Evolutionary conservation across 805 yeast genomes (phyloP).

Genomic region (Metschnikowia gelsemii): DNA sequence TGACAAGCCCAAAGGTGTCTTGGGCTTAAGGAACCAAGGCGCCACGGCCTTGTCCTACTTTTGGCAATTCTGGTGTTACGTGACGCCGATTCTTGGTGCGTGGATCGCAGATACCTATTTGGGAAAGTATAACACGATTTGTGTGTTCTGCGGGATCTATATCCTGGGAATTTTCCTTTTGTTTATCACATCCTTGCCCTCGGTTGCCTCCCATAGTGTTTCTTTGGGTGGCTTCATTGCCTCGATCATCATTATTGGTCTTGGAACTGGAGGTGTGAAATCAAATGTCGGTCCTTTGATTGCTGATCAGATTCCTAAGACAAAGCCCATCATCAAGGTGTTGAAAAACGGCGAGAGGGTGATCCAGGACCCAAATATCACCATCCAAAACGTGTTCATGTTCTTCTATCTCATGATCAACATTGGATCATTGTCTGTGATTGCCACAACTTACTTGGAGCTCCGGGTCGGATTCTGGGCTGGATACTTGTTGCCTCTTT

Average conservation of each 20-base stretch:
- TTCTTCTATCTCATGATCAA: constrained; percentile 75
- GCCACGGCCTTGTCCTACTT: constrained; percentile 74
- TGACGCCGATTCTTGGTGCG: constrained; percentile 78
- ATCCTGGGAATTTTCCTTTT: constrained; percentile 61
- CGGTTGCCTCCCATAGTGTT: constrained; percentile 46
- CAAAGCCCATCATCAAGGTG: constrained; percentile 37
- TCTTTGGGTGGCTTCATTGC: constrained; percentile 63
- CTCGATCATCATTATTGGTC: constrained; percentile 60
- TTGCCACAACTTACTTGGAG: constrained; percentile 77
- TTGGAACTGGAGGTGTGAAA: constrained; percentile 82
- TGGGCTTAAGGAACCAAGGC: constrained; percentile 57
- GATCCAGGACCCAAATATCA: constrained; percentile 59
- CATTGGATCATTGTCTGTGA: constrained; percentile 69
- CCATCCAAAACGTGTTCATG: constrained; percentile 73
- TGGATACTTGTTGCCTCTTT: constrained; percentile 69
- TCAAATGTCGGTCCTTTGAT: constrained; percentile 72
- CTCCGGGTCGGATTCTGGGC: constrained; percentile 66
- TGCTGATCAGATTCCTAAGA: constrained; percentile 51
- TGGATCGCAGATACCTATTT: constrained; percentile 69
- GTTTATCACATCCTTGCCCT: constrained; percentile 68
- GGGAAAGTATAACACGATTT: constrained; percentile 72
- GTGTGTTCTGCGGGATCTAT: constrained; percentile 58
- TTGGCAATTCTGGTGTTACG: constrained; percentile 80
- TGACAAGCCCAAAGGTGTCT: constrained; percentile 49
- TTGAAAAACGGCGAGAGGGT: constrained; percentile 43